Evolutionary conservation across 192 early-diverging fungal species (phyloP).

Genomic region (Backusella mclennaniae): DNA sequence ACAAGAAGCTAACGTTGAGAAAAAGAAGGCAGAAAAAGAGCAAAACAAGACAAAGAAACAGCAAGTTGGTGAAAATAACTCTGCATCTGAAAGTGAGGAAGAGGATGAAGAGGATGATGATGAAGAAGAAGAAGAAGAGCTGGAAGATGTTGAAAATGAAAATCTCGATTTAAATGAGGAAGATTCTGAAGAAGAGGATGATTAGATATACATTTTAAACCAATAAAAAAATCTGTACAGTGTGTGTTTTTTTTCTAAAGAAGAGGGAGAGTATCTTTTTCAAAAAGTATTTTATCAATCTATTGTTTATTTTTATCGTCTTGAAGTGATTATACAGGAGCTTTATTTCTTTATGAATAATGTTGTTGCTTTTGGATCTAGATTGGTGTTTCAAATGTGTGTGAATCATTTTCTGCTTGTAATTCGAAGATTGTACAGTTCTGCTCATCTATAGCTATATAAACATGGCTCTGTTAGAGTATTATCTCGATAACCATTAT

Average conservation of each 20-base stretch:
- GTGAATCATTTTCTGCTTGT: too few relatives aligned
- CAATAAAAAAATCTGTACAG: background rate
- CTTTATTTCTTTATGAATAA: too few relatives aligned
- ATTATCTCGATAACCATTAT: too few relatives aligned
- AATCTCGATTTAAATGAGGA: background rate
- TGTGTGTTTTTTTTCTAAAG: background rate
- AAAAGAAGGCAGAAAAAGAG: constrained; percentile 69
- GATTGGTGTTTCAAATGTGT: too few relatives aligned
- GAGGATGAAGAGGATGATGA: constrained; percentile 26
- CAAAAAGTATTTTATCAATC: too few relatives aligned
- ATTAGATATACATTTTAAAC: background rate
- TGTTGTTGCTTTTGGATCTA: too few relatives aligned
- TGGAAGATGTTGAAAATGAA: constrained; percentile 7
- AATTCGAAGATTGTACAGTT: too few relatives aligned
- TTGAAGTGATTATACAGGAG: too few relatives aligned
- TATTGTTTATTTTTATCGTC: too few relatives aligned
- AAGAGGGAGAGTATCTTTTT: too few relatives aligned
- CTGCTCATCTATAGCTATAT: too few relatives aligned
- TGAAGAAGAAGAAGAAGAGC: background rate
- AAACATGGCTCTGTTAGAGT: too few relatives aligned
- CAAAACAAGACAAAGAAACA: constrained; percentile 34
- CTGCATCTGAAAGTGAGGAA: constrained; percentile 10
- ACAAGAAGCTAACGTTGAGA: constrained; percentile 83
- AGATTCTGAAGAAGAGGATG: background rate
- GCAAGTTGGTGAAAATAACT: constrained; percentile 8